A percentile compares a stretch with the other conserved stretches of the same genome.
These are phyloP conservation scores for Aspergillus alliaceus DNA, from an alignment of 2,329 filamentous ascomycete species.

Conservation along the genomic window DNA sequence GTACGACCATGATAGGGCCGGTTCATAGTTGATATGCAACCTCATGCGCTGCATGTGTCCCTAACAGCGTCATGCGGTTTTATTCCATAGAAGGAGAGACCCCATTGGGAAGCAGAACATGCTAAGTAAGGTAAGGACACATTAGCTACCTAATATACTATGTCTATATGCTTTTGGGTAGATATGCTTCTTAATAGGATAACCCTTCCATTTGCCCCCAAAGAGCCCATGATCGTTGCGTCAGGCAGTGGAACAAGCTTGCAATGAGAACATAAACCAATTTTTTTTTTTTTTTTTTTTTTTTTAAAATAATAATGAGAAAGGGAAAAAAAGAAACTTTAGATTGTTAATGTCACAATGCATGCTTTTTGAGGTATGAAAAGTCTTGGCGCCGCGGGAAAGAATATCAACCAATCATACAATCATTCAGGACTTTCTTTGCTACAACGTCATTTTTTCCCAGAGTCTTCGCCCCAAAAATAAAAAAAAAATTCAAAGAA, in stretches of 20 bases:
- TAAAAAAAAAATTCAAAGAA: neutral
- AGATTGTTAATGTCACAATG: neutral
- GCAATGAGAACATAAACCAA: too few relatives aligned
- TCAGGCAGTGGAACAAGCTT: too few relatives aligned
- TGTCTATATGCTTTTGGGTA: neutral
- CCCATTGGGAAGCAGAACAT: neutral
- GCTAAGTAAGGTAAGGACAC: neutral
- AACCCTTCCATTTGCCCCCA: too few relatives aligned
- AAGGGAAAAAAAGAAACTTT: too few relatives aligned
- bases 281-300: too few relatives aligned
- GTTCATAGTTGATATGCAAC: neutral
- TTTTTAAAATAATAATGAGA: too few relatives aligned
- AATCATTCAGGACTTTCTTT: slow-evolving; percentile 20
- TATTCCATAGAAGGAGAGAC: too few relatives aligned
- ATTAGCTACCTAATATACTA: neutral
- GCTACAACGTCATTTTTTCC: slow-evolving; percentile 22
- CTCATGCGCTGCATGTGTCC: neutral
- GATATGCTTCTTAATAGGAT: neutral
- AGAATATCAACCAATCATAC: slow-evolving; percentile 25
- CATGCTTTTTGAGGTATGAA: too few relatives aligned
- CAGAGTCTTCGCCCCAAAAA: too few relatives aligned
- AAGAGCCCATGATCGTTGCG: too few relatives aligned
- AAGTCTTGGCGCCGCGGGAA: slow-evolving; percentile 23
- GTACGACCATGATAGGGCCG: neutral
- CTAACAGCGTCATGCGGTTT: too few relatives aligned